Conservation (phyloP, 139 green algal species). For the Coelastrella sp. region DNA sequence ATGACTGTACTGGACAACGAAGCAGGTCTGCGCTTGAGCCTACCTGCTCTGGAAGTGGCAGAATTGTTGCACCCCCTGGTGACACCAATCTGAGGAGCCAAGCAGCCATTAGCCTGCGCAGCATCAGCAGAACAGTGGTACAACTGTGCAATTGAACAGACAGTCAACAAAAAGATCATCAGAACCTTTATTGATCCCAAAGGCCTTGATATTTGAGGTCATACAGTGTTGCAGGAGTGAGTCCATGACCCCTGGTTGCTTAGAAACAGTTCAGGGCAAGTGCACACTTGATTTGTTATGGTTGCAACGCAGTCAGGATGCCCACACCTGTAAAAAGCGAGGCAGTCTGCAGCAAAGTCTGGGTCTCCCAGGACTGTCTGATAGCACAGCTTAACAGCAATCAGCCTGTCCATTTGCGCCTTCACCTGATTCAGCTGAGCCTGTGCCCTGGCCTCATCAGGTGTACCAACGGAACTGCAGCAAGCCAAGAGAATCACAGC, state of each 20-base stretch:
- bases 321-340: conserved; percentile 74
- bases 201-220: too few relatives aligned
- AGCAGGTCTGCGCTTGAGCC: not conserved
- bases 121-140: not conserved
- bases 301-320: not conserved
- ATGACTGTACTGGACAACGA: too few relatives aligned
- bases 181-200: too few relatives aligned
- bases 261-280: too few relatives aligned
- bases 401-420: conserved; percentile 14
- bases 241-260: too few relatives aligned
- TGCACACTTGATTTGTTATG: too few relatives aligned
- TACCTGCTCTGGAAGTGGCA: conserved; percentile 75
- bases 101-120: conserved; percentile 73
- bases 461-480: conserved; percentile 28
- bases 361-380: conserved; percentile 60
- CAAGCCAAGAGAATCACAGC: not conserved
- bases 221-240: too few relatives aligned
- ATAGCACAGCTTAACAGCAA: conserved; percentile 50
- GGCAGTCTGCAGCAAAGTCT: conserved; percentile 65
- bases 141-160: too few relatives aligned
- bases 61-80: conserved; percentile 1
- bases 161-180: too few relatives aligned
- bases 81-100: conserved; percentile 81
- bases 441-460: not conserved
- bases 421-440: conserved; percentile 4